phyloP scores from a whole-genome alignment of 352 stramenopile species.

The Phytophthora sp. region DNA sequence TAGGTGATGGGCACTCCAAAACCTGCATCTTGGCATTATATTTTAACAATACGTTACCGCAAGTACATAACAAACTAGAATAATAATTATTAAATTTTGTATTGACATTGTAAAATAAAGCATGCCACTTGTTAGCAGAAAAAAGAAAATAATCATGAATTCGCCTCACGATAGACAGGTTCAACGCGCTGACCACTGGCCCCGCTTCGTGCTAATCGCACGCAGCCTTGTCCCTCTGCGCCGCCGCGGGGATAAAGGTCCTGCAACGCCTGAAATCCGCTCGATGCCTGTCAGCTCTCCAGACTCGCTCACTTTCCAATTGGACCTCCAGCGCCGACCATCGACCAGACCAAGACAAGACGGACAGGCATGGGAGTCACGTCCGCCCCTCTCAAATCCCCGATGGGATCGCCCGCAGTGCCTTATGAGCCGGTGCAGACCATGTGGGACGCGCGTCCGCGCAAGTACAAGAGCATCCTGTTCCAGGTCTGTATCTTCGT shows the following conservation, averaged over 20 bases:
- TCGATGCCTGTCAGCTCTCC: neutral
- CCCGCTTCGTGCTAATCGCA: conserved; percentile 7
- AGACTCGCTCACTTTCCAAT: conserved; percentile 10
- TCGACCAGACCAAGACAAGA: conserved; percentile 1
- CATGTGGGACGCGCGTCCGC: conserved; percentile 48
- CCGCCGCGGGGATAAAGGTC: conserved; percentile 10
- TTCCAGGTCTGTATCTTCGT: conserved; percentile 64
- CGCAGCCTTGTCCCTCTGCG: conserved; percentile 9
- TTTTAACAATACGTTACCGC: neutral
- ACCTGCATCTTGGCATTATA: neutral
- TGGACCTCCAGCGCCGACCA: conserved; percentile 6
- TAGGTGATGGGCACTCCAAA: neutral
- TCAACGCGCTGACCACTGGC: conserved; percentile 8
- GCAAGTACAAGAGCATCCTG: conserved; percentile 65
- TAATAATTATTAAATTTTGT: neutral
- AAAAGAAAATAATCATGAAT: too few relatives aligned
- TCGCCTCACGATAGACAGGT: neutral
- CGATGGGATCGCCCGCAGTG: conserved; percentile 13
- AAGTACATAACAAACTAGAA: neutral
- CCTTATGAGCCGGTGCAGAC: conserved; percentile 14
- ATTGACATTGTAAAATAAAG: too few relatives aligned
- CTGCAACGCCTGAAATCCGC: neutral
- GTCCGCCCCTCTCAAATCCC: conserved; percentile 23
- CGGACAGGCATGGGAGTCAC: conserved; percentile 4
- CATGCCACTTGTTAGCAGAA: too few relatives aligned